Evolutionary conservation across 1,284 basidiomycete genomes (phyloP), one percentile per base, ranked within the genome.

Genomic region (Cutaneotrichosporon daszewskae): DNA sequence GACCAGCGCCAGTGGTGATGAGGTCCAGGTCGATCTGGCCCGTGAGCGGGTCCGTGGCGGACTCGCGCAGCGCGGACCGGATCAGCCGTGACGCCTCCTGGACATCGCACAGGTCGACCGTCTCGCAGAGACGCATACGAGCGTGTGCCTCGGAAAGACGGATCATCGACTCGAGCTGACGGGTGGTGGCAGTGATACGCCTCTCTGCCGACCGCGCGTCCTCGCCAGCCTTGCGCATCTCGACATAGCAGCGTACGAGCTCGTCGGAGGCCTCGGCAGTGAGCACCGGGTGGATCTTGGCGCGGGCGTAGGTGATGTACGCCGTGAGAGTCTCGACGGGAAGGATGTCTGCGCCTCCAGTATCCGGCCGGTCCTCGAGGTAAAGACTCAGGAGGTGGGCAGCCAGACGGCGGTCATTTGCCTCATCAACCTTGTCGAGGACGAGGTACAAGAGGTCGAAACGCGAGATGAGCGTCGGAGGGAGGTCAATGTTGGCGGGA

Each of bases 401-500:
- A 0, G 94, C 94, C 19, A 98, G 76, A 54, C 79, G 79, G n/a
- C 92, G 78, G 69, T 98, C 94, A 47, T 85, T 74, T 20, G 77
- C 74, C 70, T 98, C 94, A 62, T 98, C 91, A 3, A 91, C 84
- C 61, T 89, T 84, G 73, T 99, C 94, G 28, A 99, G 77, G 1
- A 99, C 89, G 19, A 99, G 82, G 65, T 98, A 99, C n/a, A 99
- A 76, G 34, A 99, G 74, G 66, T 98, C 94, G 71, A 99, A 99
- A 59, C 95, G 84, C 34, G 91, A 96, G 58, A 99, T 96, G 27
- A 99, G 79, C 0, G 95, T 97, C 1, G 95, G 94, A 3, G 95
- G 95, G 16, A 99, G 77, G 68, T 98, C 87, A 51, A 94, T 90
- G 59, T 77, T 77, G 60, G 57, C 82, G 72, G 87, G 89, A 55